Evolutionary conservation across 495 filamentous ascomycete species (phyloP).

Genomic region (Talaromyces nanjingensis): DNA sequence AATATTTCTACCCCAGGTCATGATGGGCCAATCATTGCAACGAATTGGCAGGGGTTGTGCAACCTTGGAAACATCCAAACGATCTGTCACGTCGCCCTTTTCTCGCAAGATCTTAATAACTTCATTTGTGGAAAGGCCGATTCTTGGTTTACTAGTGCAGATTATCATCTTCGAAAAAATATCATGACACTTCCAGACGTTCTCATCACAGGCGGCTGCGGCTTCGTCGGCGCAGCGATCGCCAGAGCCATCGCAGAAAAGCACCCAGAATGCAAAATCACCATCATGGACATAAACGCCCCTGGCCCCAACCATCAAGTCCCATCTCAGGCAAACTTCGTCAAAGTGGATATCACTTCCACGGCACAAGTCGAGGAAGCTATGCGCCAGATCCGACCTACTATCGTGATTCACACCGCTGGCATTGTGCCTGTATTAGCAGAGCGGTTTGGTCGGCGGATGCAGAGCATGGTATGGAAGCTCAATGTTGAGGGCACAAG

Average conservation of each 20-base stretch:
- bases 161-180: neutral
- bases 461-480: slow-evolving; percentile 30
- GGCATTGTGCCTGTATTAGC: slow-evolving; percentile 36
- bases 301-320: slow-evolving; percentile 26
- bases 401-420: slow-evolving; percentile 41
- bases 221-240: slow-evolving; percentile 42
- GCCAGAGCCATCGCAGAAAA: slow-evolving; percentile 34
- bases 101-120: neutral
- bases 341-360: slow-evolving; percentile 34
- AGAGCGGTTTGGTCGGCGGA: slow-evolving; percentile 32
- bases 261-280: slow-evolving; percentile 35
- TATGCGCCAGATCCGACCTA: slow-evolving; percentile 25
- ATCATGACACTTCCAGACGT: slow-evolving; percentile 22
- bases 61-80: neutral
- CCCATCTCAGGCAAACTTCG: slow-evolving; percentile 22
- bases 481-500: slow-evolving; percentile 54
- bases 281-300: slow-evolving; percentile 32
- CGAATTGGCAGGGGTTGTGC: neutral
- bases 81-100: neutral
- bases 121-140: neutral
- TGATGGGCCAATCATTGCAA: neutral
- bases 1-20: neutral
- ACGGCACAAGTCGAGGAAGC: slow-evolving; percentile 20
- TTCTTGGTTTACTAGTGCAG: neutral
- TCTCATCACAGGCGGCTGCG: slow-evolving; percentile 49